Evolutionary conservation across 805 yeast genomes (phyloP), one percentile per base, ranked within the genome.

Genomic region (Ogataea wickerhamii): DNA sequence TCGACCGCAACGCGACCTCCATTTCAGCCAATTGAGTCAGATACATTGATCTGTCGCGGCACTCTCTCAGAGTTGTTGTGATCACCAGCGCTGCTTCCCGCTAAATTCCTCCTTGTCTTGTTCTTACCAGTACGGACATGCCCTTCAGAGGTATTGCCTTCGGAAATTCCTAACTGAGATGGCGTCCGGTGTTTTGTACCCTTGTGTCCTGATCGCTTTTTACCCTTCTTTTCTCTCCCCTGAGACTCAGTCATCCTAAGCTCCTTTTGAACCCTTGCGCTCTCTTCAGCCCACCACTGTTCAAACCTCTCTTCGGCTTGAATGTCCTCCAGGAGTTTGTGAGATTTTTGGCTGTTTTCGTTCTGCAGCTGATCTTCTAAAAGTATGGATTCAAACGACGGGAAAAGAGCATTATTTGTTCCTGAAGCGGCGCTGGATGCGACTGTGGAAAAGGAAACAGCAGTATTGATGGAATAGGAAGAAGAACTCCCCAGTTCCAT

Each of bases 201-300:
- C 12, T 22, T 27, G 18, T 13, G 7, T 8, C 18, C 30, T 8
- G 30, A 13, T 8, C 30, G 30, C 20, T 13, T 13, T 14, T 33
- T 37, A 12, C 13, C 19, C 17, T 17, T 25, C 28, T 11, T 28
- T 36, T 21, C 28, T 14, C 34, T 26, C 35, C 38, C 31, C 25
- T 38, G 38, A 35, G 32, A 23, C 34, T 44, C 42, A 14, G 31
- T 25, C 17, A 26, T 34, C 4, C 49, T 47, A 51, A 64, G 47
- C 38, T 64, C 64, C 18, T 52, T 53, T 54, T 82, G 91, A 6
- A 82, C 82, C 36, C 73, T 67, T n/a, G 68, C 67, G 38, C 87
- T 71, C 53, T 88, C 96, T 47, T 76, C 78, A 25, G 76, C 82
- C 89, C 95, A 88, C 96, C 96, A 88, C 43, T 66, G 72, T 20